Evolutionary conservation across 768 basidiomycete species (phyloP), one percentile per base, ranked within the genome.

Genomic region (Exsudoporus frostii): DNA sequence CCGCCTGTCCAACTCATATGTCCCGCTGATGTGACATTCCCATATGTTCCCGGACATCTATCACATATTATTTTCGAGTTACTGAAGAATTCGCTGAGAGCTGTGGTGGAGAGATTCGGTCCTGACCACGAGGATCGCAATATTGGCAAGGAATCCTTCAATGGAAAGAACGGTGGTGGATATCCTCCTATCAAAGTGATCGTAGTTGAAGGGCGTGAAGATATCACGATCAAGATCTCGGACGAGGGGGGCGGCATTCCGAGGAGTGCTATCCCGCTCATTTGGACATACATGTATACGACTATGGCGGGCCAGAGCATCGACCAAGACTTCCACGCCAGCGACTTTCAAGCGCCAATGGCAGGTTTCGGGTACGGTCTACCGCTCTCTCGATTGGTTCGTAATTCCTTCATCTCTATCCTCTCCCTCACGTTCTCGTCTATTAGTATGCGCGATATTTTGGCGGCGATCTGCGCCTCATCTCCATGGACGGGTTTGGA

Each of bases 211-310:
- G 95, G 96, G 15, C 90, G 86, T 58, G 96, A 98, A 68, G 96
- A 98, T 66, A 97, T 98, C 60, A 98, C 96, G 10, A 92, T 99
- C 80, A 99, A 99, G 80, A 97, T 98, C 59, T 87, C 85, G 2
- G 96, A 99, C 68, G 96, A 99, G 69, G 96, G 96, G 6, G 96
- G 96, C 6, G 65, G 96, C 0, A 98, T 99, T 51, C 83, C 93
- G 25, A 73, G 76, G 73, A 88, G 79, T 57, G 92, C 90, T 0
- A 87, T 98, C 20, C 92, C 94, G 13, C 79, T 96, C 48, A 96
- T 99, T 49, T 99, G 97, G 97, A 99, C 96, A 57, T 98, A 95
- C 69, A 97, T 98, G 92, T 92, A 92, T 61, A 92, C 91, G 41
- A 93, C 88, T 7, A 89, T 90, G 90, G 75, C 76, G 56, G 78